Evolutionary conservation across 164 flowering plant species (phyloP).

Genomic region (Brasenia schreberi): DNA sequence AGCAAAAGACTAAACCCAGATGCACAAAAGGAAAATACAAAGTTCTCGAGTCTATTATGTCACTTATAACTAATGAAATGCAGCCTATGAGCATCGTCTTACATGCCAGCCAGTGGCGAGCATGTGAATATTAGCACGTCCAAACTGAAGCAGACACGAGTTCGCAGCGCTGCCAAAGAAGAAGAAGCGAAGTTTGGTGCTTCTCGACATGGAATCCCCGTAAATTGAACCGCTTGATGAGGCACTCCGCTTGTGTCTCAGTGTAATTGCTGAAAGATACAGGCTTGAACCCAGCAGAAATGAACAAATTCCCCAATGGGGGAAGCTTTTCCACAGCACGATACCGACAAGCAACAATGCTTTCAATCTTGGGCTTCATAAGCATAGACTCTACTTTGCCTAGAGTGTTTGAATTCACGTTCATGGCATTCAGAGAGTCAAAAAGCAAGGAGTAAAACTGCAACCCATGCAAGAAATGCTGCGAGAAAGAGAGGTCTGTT

Average conservation of each 20-base stretch:
- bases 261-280: slow-evolving; percentile 41
- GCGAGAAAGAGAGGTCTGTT: slow-evolving; percentile 51
- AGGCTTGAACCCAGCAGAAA: slow-evolving; percentile 37
- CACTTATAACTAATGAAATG: background rate
- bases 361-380: slow-evolving; percentile 50
- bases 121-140: slow-evolving; percentile 40
- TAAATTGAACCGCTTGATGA: slow-evolving; percentile 52
- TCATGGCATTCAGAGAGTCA: slow-evolving; percentile 61
- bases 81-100: background rate
- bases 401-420: slow-evolving; percentile 29
- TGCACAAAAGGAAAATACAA: background rate
- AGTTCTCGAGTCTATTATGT: background rate
- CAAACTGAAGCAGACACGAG: slow-evolving; percentile 81
- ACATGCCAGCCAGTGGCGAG: background rate
- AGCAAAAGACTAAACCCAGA: background rate
- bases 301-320: slow-evolving; percentile 29
- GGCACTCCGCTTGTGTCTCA: slow-evolving; percentile 70
- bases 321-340: slow-evolving; percentile 4
- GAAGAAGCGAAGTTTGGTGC: slow-evolving; percentile 58
- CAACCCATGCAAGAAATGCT: slow-evolving; percentile 39
- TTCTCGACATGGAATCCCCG: slow-evolving; percentile 83
- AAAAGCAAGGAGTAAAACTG: slow-evolving; percentile 37
- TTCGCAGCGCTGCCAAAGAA: slow-evolving; percentile 75
- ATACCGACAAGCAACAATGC: slow-evolving; percentile 27
- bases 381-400: slow-evolving; percentile 61